Base-by-base conservation (phyloP, 805 yeast species). In the Aciculoconidium aculeatum region DNA sequence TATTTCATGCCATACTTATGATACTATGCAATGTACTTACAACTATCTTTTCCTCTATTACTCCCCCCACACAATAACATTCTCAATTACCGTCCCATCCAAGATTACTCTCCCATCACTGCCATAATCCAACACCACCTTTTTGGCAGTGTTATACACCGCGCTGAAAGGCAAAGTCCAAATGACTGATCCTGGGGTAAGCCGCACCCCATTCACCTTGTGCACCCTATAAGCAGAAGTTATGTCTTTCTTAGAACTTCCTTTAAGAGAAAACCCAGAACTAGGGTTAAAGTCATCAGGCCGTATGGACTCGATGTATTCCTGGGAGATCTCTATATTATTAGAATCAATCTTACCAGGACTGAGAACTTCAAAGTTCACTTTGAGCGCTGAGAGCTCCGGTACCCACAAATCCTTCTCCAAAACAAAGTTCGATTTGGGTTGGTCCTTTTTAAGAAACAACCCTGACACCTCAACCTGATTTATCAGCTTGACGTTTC, bases 351-450 rank as follows among this genome's bases (percentile, higher is more conserved):
- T 35, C 1, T 46, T 32, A 0, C 69, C 70, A 1, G 53, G 42
- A 6, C 32, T 35, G 12, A 76, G 35, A 13, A 55, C 51, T 47
- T 80, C 86, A 19, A 77, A 32, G 4, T 51, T 45, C 10, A 75
- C 22, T 23, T 76, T 53, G 4, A 70, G 38, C 3, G 77, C 67
- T 7, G 52, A 47, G 3, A 74, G 37, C 9, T 49, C 45, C 1
- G 62, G 63, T 20, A 71, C 38, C 60, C 64, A 67, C 18, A 61
- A 32, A 45, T 65, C 66, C 27, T 51, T 16, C 24, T 31, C 36
- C 29, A 41, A 21, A 22, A 35, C 10, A 39, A 21, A 12, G n/a
- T 50, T 9, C 53, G 33, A 17, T 10, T 28, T 31, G 4, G 15
- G 10, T 4, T 22, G 13, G 12, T 21, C 12, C 21, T 26, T 23